Conservation (phyloP, 306 rosid genomes). For the Lotus japonicus region DNA sequence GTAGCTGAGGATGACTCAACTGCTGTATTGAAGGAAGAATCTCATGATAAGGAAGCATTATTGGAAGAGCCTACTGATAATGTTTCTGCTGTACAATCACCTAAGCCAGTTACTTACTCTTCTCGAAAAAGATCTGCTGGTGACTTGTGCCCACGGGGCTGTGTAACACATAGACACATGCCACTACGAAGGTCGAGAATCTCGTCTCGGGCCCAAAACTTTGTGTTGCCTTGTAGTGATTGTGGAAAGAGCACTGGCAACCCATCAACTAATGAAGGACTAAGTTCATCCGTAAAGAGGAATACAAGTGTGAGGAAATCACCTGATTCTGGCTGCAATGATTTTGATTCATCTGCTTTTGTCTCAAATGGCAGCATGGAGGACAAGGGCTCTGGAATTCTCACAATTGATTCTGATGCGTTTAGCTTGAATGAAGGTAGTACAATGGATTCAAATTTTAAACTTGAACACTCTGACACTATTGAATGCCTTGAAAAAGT, state of each 20-base stretch:
- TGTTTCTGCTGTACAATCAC: slow-evolving; percentile 27
- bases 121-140: slow-evolving; percentile 59
- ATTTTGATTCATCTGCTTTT: slow-evolving; percentile 47
- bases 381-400: slow-evolving; percentile 64
- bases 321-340: slow-evolving; percentile 56
- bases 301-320: slow-evolving; percentile 50
- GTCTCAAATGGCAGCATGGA: slow-evolving; percentile 61
- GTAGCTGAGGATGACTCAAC: slow-evolving; percentile 43
- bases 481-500: slow-evolving; percentile 52
- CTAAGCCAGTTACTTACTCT: slow-evolving; percentile 40
- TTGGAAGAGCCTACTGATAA: slow-evolving; percentile 41
- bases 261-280: slow-evolving; percentile 32
- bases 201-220: slow-evolving; percentile 48
- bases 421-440: slow-evolving; percentile 69
- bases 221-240: slow-evolving; percentile 31
- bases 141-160: slow-evolving; percentile 33
- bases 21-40: slow-evolving; percentile 34
- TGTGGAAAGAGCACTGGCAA: slow-evolving; percentile 28
- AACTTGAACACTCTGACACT: slow-evolving; percentile 43
- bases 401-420: slow-evolving; percentile 65
- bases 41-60: slow-evolving; percentile 33
- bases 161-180: slow-evolving; percentile 31
- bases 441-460: slow-evolving; percentile 61
- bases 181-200: slow-evolving; percentile 59
- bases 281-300: slow-evolving; percentile 38